These are phyloP conservation scores for Pseudocercospora eumusae DNA, from an alignment of 2,329 filamentous ascomycete genomes.

Conservation along the genomic window DNA sequence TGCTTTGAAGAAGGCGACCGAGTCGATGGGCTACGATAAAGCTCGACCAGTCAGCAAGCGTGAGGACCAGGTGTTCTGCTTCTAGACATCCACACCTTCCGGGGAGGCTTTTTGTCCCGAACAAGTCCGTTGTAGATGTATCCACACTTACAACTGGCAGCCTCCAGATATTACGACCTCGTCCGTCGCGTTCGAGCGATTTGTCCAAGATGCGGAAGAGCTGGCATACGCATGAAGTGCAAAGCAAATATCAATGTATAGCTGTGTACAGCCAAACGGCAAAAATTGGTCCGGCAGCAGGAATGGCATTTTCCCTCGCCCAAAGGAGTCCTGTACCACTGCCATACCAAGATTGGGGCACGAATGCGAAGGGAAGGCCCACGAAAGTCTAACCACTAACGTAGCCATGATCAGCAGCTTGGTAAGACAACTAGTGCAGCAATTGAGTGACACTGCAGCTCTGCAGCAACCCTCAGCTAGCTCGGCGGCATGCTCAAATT, in stretches of 20 bases:
- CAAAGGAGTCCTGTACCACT: neutral
- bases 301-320: neutral
- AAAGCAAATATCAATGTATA: conserved; percentile 1
- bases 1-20: conserved; percentile 94
- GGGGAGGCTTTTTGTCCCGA: neutral
- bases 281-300: too few species aligned
- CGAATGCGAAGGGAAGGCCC: neutral
- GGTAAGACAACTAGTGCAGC: neutral
- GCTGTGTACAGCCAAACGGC: neutral
- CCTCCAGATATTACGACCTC: neutral
- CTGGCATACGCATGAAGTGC: neutral
- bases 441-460: neutral
- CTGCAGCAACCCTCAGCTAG: neutral
- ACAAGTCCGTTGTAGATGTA: neutral
- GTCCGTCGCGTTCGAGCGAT: conserved; percentile 12
- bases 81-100: conserved; percentile 51
- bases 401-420: neutral
- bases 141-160: neutral
- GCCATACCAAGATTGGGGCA: neutral
- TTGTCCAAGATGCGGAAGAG: neutral
- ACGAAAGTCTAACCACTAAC: neutral
- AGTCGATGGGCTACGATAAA: conserved; percentile 87
- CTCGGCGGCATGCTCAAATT: neutral
- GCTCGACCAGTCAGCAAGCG: conserved; percentile 95
- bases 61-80: conserved; percentile 96